Evolutionary conservation across 2,329 filamentous ascomycete genomes (phyloP).

Genomic region (Fusarium concolor): DNA sequence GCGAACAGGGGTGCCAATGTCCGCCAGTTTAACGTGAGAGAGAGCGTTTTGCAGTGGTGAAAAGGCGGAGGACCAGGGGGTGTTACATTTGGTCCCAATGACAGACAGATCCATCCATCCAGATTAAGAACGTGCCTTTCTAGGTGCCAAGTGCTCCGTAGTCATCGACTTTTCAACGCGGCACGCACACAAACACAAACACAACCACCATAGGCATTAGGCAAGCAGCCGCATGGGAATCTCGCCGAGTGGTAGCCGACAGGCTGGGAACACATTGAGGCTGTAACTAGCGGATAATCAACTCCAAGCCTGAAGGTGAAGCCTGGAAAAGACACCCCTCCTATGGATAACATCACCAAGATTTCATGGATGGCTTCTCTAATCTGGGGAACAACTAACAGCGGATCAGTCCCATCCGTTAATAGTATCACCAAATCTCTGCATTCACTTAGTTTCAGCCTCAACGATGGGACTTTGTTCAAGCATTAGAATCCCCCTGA

Average conservation of each 20-base stretch:
- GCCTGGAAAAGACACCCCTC: conserved; percentile 2
- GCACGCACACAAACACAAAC: background rate
- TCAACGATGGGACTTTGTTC: conserved; percentile 18
- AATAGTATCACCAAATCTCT: background rate
- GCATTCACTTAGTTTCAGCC: conserved; percentile 7
- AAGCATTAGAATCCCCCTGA: conserved; percentile 1
- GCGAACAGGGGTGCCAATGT: conserved; percentile 26
- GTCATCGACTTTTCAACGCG: background rate
- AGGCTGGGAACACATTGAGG: conserved; percentile 31
- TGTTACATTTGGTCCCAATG: background rate
- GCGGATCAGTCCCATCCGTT: background rate
- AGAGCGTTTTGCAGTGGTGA: conserved; percentile 40
- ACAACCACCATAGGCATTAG: background rate
- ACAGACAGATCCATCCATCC: conserved; percentile 12
- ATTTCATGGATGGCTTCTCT: background rate
- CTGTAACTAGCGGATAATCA: conserved; percentile 26
- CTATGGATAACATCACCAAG: background rate
- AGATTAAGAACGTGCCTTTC: conserved; percentile 3
- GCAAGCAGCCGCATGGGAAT: conserved; percentile 29
- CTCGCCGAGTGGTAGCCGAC: conserved; percentile 41
- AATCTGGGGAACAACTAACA: background rate
- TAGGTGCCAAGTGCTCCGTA: no score
- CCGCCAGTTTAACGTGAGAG: conserved; percentile 45
- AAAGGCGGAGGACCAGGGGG: conserved; percentile 44
- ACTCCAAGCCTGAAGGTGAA: no score